phyloP scores from a whole-genome alignment of 164 flowering plant genomes.

The Euptelea pleiosperma region DNA sequence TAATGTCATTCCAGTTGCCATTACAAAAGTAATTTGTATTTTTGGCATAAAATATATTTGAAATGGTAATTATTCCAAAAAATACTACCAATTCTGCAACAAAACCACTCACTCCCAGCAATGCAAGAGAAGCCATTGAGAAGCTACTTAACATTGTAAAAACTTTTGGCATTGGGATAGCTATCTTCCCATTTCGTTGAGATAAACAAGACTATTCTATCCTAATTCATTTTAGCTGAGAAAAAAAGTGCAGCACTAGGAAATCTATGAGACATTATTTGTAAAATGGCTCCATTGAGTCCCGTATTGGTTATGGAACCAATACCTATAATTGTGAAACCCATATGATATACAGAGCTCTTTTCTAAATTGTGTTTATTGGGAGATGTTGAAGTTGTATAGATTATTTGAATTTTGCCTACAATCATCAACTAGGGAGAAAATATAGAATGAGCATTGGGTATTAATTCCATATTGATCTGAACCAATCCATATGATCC shows the following conservation, averaged over 20 bases:
- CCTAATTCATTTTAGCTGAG: constrained; percentile 1
- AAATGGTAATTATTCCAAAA: constrained; percentile 5
- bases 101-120: constrained; percentile 15
- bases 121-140: constrained; percentile 15
- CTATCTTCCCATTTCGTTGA: constrained; percentile 5
- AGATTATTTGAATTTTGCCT: no score
- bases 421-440: constrained; percentile 1
- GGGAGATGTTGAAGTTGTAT: constrained; percentile 12
- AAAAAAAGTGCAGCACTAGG: constrained; percentile 7
- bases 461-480: constrained; percentile 18
- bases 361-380: constrained; percentile 11
- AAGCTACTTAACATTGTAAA: constrained; percentile 15
- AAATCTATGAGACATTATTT: constrained; percentile 16
- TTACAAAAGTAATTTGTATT: no score
- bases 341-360: constrained; percentile 14
- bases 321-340: constrained; percentile 13
- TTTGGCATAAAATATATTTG: no score
- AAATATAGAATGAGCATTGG: constrained; percentile 13
- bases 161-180: constrained; percentile 7
- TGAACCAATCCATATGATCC: constrained; percentile 14
- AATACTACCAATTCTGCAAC: constrained; percentile 12
- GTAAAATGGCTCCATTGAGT: constrained; percentile 10
- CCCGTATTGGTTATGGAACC: constrained; percentile 5
- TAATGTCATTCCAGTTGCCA: no score
- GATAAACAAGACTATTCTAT: constrained; percentile 4